Evolutionary conservation across 805 yeast genomes (phyloP).

Genomic region (Candida andamanensis): DNA sequence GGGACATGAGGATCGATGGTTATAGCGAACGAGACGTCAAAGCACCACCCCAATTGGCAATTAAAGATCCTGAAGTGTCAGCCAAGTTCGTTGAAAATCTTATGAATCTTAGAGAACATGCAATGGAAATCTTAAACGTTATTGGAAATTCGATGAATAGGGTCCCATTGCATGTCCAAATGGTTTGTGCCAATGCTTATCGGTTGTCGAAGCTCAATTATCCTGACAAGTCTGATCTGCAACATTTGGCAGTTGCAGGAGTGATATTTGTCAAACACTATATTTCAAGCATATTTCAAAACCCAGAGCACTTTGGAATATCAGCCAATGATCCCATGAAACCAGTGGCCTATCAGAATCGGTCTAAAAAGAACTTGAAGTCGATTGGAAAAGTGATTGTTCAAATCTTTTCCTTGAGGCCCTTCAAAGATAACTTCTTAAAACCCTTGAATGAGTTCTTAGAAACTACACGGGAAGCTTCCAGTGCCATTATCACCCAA

Average conservation of each 20-base stretch:
- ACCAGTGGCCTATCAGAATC: conserved; percentile 13
- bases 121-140: conserved; percentile 54
- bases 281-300: conserved; percentile 39
- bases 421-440: conserved; percentile 66
- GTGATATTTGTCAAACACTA: conserved; percentile 55
- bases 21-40: conserved; percentile 31
- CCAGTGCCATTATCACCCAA: conserved; percentile 39
- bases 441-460: conserved; percentile 79
- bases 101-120: conserved; percentile 65
- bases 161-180: conserved; percentile 32
- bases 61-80: conserved; percentile 73
- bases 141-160: conserved; percentile 39
- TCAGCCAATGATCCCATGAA: conserved; percentile 23
- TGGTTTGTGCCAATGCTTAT: conserved; percentile 32
- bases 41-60: conserved; percentile 60
- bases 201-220: conserved; percentile 40
- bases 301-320: conserved; percentile 57
- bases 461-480: conserved; percentile 42
- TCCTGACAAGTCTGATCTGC: conserved; percentile 56
- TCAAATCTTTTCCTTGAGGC: conserved; percentile 64
- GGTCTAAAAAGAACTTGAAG: conserved; percentile 44
- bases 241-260: conserved; percentile 63
- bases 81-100: conserved; percentile 65
- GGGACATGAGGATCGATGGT: conserved; percentile 31
- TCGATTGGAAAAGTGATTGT: conserved; percentile 54